Conservation (phyloP, 2,329 filamentous ascomycete species). For the Alternaria sp. region DNA sequence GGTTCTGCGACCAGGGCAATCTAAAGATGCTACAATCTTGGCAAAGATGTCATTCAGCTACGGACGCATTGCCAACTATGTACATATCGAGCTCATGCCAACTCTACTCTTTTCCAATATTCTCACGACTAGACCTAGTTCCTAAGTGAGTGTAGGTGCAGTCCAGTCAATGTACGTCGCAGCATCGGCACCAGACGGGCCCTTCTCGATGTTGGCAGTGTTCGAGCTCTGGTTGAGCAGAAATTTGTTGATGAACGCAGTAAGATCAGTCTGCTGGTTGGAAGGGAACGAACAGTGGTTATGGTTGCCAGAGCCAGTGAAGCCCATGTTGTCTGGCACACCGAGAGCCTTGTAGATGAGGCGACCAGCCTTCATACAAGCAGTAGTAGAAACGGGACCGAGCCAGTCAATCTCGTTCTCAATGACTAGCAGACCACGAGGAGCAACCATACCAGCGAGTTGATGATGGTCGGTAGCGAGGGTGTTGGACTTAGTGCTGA, state of each 20-base stretch:
- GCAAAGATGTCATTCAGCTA: background rate
- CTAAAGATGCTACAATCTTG: background rate
- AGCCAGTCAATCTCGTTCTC: constrained; percentile 68
- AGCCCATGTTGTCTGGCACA: constrained; percentile 63
- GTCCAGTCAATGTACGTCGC: constrained; percentile 48
- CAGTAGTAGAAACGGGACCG: constrained; percentile 62
- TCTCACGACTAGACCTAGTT: background rate
- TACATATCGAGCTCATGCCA: constrained; percentile 19
- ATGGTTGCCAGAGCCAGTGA: constrained; percentile 62
- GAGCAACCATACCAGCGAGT: constrained; percentile 63
- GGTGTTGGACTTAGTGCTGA: constrained; percentile 53
- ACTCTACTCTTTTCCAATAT: background rate
- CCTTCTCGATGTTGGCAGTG: constrained; percentile 45
- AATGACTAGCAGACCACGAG: constrained; percentile 61
- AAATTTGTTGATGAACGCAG: constrained; percentile 63
- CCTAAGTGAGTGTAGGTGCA: constrained; percentile 41
- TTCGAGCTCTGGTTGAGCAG: constrained; percentile 36
- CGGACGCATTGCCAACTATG: background rate
- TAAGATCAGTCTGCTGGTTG: constrained; percentile 59
- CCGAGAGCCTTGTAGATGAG: constrained; percentile 63
- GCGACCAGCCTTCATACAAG: constrained; percentile 63
- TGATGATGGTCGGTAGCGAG: constrained; percentile 66
- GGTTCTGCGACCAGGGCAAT: background rate
- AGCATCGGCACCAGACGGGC: constrained; percentile 37
- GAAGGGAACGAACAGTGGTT: constrained; percentile 64